These are phyloP conservation scores for Phaeoacremonium minimum DNA, from an alignment of 2,329 filamentous ascomycete genomes.

Conservation along the genomic window DNA sequence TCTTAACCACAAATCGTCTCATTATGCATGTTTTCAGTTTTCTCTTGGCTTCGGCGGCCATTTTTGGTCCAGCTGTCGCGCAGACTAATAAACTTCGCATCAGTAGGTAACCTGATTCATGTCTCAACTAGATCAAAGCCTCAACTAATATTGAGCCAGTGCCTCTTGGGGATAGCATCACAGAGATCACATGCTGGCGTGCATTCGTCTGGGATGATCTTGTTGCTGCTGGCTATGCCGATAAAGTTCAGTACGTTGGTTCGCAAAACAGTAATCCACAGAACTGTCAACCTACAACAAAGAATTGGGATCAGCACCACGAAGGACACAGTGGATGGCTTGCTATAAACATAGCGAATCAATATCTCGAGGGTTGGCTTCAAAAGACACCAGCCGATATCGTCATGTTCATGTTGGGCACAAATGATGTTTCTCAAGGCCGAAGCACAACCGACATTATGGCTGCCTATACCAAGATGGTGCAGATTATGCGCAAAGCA, in stretches of 20 bases:
- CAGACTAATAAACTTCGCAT: too few relatives aligned
- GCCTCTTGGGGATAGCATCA: conserved; percentile 39
- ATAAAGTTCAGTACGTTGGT: conserved; percentile 34
- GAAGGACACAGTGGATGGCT: conserved; percentile 39
- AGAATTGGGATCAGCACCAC: conserved; percentile 31
- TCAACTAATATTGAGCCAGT: too few relatives aligned
- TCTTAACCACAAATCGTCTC: too few relatives aligned
- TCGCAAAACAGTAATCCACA: conserved; percentile 30
- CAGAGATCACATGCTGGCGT: conserved; percentile 40
- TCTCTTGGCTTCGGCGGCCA: too few relatives aligned
- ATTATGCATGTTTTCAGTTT: too few relatives aligned
- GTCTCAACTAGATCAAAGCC: too few relatives aligned
- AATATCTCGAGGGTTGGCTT: conserved; percentile 33
- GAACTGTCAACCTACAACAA: conserved; percentile 25
- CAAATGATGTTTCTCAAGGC: conserved; percentile 33
- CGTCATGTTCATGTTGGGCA: conserved; percentile 40
- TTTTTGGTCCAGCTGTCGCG: too few relatives aligned
- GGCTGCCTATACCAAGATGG: conserved; percentile 32
- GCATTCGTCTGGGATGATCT: conserved; percentile 34
- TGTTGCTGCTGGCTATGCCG: conserved; percentile 23
- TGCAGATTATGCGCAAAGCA: conserved; percentile 25
- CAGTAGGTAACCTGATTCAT: too few relatives aligned
- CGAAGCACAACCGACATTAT: conserved; percentile 26
- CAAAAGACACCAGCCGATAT: conserved; percentile 30
- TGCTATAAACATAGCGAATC: conserved; percentile 36